A percentile compares a stretch with the other conserved stretches of the same genome.
Evolutionary conservation across 176 grass and related monocot genomes (phyloP).

Genomic region (Leersia perrieri): DNA sequence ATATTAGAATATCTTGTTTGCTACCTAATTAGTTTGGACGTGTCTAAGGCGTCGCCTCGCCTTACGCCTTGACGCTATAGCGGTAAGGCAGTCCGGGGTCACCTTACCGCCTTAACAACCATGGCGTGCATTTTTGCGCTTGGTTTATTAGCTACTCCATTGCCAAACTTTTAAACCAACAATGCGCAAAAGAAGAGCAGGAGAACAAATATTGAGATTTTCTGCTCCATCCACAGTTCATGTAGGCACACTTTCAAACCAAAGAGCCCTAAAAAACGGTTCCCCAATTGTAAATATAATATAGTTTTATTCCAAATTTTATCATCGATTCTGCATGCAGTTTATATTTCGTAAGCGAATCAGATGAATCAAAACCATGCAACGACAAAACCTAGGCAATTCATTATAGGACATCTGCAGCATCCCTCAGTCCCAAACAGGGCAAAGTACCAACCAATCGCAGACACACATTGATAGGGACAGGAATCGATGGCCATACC

Average conservation of each 20-base stretch:
- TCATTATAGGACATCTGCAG: neutral
- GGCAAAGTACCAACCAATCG: neutral
- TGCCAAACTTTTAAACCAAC: neutral
- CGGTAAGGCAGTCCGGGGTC: too few species aligned
- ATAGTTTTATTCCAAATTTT: too few species aligned
- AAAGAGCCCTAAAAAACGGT: neutral
- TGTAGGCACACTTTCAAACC: too few species aligned
- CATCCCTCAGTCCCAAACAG: neutral
- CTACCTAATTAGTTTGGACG: too few species aligned
- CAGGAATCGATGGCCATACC: slow-evolving; percentile 30
- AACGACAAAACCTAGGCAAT: neutral
- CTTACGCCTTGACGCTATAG: too few species aligned
- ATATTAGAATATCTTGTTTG: too few species aligned
- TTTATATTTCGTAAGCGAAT: neutral
- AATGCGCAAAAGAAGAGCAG: neutral
- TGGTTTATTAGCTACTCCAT: neutral
- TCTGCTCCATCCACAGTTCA: neutral
- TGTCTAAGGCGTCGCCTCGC: too few species aligned
- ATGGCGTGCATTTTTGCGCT: neutral
- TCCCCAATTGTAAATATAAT: neutral
- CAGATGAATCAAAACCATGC: neutral
- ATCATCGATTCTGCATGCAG: neutral
- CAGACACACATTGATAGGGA: neutral
- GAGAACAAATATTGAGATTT: neutral
- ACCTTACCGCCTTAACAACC: too few species aligned